These are phyloP conservation scores for Cyclanthera cordifolia DNA, from an alignment of 306 rosid genomes.

Conservation along the genomic window DNA sequence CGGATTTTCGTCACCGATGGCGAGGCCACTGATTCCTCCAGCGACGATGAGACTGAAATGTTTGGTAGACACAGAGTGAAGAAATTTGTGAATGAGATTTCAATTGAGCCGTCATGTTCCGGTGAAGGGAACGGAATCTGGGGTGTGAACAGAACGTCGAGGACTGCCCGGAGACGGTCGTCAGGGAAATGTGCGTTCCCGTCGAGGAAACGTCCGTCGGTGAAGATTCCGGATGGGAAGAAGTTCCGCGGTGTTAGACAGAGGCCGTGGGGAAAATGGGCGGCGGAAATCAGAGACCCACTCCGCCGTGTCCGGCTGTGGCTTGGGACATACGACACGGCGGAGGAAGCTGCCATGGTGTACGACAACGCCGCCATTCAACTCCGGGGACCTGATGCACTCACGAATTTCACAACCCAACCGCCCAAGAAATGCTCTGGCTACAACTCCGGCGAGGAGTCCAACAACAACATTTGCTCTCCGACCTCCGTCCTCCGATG, in stretches of 20 bases:
- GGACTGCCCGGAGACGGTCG: constrained; percentile 14
- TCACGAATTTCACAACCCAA: constrained; percentile 59
- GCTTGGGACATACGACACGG: constrained; percentile 87
- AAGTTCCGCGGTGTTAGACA: constrained; percentile 91
- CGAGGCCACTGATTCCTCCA: constrained; percentile 78
- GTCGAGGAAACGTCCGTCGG: constrained; percentile 11
- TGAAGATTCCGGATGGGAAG: constrained; percentile 25
- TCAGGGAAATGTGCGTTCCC: background rate
- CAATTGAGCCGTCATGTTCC: constrained; percentile 34
- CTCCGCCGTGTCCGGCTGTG: constrained; percentile 74
- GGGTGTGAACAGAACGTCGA: constrained; percentile 18
- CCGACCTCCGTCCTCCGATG: constrained; percentile 65
- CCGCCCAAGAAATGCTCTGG: constrained; percentile 18
- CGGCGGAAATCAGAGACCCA: constrained; percentile 95
- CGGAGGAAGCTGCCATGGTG: constrained; percentile 90
- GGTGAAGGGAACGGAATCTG: constrained; percentile 17
- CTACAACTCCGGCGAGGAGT: constrained; percentile 45
- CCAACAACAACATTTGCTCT: constrained; percentile 36
- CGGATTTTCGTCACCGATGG: constrained; percentile 57
- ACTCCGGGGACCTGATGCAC: constrained; percentile 87
- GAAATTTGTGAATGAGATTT: constrained; percentile 59
- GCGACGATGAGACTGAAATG: constrained; percentile 42
- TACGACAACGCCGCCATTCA: constrained; percentile 90
- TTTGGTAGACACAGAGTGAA: constrained; percentile 30
- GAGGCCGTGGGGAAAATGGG: constrained; percentile 99